Percentiles rank a stretch among this genome's conserved stretches.
phyloP scores from a whole-genome alignment of 176 grass and related monocot species.

The Poa annua region DNA sequence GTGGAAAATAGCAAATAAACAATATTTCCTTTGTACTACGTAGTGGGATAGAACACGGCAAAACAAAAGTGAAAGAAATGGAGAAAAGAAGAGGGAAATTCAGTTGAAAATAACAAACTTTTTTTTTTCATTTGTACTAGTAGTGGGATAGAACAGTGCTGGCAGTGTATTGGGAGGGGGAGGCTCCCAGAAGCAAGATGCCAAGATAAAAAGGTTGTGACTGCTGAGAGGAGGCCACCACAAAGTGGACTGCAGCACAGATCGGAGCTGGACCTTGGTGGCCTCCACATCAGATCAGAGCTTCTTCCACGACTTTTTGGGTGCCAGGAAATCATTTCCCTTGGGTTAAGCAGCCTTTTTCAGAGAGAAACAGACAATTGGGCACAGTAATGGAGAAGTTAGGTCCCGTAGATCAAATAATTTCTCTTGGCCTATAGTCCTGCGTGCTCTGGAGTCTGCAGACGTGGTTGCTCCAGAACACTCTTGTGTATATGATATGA shows the following conservation, averaged over 20 bases:
- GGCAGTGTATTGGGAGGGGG: slow-evolving; percentile 12
- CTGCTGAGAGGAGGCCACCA: slow-evolving; percentile 33
- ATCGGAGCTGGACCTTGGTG: slow-evolving; percentile 47
- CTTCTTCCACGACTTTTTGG: slow-evolving; percentile 45
- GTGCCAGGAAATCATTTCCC: slow-evolving; percentile 31
- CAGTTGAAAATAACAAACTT: background rate
- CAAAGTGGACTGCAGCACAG: slow-evolving; percentile 56
- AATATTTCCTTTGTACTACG: slow-evolving; percentile 40
- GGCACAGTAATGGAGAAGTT: slow-evolving; percentile 60
- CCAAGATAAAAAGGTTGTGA: slow-evolving; percentile 50
- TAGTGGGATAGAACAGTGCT: slow-evolving; percentile 40
- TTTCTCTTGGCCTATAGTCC: background rate
- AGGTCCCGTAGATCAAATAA: slow-evolving; percentile 33
- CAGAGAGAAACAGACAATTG: background rate
- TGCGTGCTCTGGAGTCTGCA: slow-evolving; percentile 33
- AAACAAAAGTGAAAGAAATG: slow-evolving; percentile 24
- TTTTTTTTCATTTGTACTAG: slow-evolving; percentile 38
- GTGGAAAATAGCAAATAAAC: background rate
- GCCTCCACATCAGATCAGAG: slow-evolving; percentile 55
- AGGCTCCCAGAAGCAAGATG: slow-evolving; percentile 57
- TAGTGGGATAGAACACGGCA: slow-evolving; percentile 44
- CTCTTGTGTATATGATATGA: background rate
- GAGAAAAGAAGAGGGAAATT: slow-evolving; percentile 4
- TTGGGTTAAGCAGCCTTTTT: background rate
- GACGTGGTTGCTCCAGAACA: slow-evolving; percentile 37